These are phyloP conservation scores for Xerocomus minutiporus DNA, from an alignment of 1,284 basidiomycete genomes.

Conservation along the genomic window DNA sequence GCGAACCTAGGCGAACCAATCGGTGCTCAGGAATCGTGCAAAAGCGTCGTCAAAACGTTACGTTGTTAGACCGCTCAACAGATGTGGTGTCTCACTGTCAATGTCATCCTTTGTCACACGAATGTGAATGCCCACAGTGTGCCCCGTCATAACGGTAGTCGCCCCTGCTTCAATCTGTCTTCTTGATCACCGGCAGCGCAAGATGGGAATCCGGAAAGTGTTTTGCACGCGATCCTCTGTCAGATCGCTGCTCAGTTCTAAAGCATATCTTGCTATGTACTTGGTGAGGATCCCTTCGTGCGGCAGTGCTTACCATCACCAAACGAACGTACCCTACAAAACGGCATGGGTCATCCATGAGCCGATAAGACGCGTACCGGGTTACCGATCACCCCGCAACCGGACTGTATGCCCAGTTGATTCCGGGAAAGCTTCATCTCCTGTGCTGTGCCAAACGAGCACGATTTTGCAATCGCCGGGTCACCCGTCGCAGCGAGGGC, in stretches of 20 bases:
- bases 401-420: conserved; percentile 68
- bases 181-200: conserved; percentile 57
- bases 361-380: neutral
- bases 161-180: conserved; percentile 40
- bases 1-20: no score
- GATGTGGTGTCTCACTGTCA: conserved; percentile 46
- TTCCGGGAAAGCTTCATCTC: conserved; percentile 57
- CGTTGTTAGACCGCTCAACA: no score
- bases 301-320: conserved; percentile 49
- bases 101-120: conserved; percentile 38
- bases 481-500: conserved; percentile 56
- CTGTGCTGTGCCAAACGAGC: conserved; percentile 46
- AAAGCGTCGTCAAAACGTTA: no score
- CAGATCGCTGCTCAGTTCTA: conserved; percentile 47
- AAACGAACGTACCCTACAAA: conserved; percentile 57
- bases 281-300: conserved; percentile 39
- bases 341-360: neutral
- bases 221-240: conserved; percentile 49
- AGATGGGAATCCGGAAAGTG: conserved; percentile 73
- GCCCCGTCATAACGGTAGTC: conserved; percentile 64
- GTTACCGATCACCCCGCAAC: conserved; percentile 66
- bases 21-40: no score
- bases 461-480: conserved; percentile 40
- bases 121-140: conserved; percentile 57
- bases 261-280: conserved; percentile 44